Percentiles rank a stretch among this genome's conserved stretches.
These are phyloP conservation scores for Corrigiola litoralis DNA, from an alignment of 179 eudicot species.

Conservation along the genomic window DNA sequence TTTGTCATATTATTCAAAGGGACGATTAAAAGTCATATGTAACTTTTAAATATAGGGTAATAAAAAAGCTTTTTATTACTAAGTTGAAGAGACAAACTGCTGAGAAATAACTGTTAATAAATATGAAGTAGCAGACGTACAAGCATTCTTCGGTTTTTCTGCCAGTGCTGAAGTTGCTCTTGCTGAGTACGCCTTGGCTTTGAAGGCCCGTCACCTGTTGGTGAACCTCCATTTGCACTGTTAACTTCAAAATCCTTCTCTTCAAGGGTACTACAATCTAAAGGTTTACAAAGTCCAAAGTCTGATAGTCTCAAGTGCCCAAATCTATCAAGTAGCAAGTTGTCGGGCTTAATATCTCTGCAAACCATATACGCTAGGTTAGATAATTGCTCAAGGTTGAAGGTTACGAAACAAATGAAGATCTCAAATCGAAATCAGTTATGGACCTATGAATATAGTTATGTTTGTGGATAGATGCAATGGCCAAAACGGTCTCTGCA, in stretches of 20 bases:
- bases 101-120: too few species aligned
- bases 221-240: slow-evolving; percentile 39
- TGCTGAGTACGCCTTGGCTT: slow-evolving; percentile 88
- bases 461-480: slow-evolving; percentile 90
- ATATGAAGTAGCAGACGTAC: too few species aligned
- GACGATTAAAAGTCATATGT: neutral
- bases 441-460: slow-evolving; percentile 83
- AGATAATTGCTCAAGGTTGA: neutral
- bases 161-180: slow-evolving; percentile 95
- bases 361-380: slow-evolving; percentile 5
- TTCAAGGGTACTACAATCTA: slow-evolving; percentile 84
- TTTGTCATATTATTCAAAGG: slow-evolving; percentile 1
- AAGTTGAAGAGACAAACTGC: too few species aligned
- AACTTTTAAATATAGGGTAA: neutral
- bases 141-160: slow-evolving; percentile 89
- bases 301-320: slow-evolving; percentile 87
- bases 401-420: neutral
- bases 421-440: slow-evolving; percentile 2
- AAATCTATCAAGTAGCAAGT: slow-evolving; percentile 82
- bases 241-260: slow-evolving; percentile 70
- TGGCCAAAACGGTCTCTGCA: slow-evolving; percentile 90
- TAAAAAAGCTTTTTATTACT: neutral
- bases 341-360: slow-evolving; percentile 97
- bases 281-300: slow-evolving; percentile 93
- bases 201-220: slow-evolving; percentile 49